phyloP scores from a whole-genome alignment of 352 stramenopile species.

The Globisporangium echinulatum region DNA sequence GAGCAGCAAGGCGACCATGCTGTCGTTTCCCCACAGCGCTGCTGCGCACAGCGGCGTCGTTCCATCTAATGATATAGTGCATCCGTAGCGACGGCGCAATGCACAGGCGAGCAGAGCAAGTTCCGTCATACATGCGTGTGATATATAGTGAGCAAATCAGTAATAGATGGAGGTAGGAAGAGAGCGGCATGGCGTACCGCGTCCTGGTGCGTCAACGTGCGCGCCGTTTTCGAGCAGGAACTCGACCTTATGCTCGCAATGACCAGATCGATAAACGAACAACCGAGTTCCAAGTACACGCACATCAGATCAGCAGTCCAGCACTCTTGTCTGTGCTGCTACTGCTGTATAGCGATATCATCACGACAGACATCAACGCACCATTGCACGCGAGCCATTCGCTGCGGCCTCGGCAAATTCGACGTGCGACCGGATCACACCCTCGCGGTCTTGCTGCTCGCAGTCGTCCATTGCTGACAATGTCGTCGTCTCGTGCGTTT shows the following conservation, averaged over 20 bases:
- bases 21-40: slow-evolving; percentile 56
- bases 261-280: neutral
- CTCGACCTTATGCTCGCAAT: slow-evolving; percentile 27
- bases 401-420: slow-evolving; percentile 56
- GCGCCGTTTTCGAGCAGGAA: slow-evolving; percentile 50
- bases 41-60: slow-evolving; percentile 56
- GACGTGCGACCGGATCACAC: slow-evolving; percentile 52
- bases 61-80: slow-evolving; percentile 27
- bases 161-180: too few species aligned
- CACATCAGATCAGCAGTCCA: neutral
- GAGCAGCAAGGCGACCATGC: slow-evolving; percentile 56
- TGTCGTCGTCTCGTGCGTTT: neutral
- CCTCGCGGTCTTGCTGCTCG: slow-evolving; percentile 27
- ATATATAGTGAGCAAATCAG: too few species aligned
- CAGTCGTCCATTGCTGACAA: slow-evolving; percentile 17
- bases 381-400: slow-evolving; percentile 57
- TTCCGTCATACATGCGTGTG: too few species aligned
- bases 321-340: neutral
- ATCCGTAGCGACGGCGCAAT: too few species aligned
- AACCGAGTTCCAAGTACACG: neutral
- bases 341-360: too few species aligned
- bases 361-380: slow-evolving; percentile 4
- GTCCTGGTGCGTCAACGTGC: slow-evolving; percentile 40
- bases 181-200: slow-evolving; percentile 17
- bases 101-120: too few species aligned